Evolutionary conservation across 768 basidiomycete genomes (phyloP).

Genomic region (Auricularia cornea): DNA sequence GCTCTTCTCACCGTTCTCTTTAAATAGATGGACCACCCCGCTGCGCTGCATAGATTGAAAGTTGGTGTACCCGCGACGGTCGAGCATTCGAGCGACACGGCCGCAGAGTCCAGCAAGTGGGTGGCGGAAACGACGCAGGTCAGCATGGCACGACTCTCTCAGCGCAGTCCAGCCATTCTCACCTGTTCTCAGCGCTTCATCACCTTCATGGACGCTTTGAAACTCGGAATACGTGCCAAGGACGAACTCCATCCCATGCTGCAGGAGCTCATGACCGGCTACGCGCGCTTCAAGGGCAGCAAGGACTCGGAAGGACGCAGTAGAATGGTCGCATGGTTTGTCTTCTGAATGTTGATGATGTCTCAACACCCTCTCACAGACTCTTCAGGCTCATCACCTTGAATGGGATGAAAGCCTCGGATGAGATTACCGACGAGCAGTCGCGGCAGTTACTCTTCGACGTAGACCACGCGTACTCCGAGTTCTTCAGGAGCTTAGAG

Average conservation of each 20-base stretch:
- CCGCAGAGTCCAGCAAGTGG: conserved; percentile 91
- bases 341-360: conserved; percentile 19
- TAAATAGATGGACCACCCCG: conserved; percentile 83
- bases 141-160: not conserved
- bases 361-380: conserved; percentile 28
- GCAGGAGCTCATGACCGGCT: conserved; percentile 91
- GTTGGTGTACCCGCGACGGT: conserved; percentile 96
- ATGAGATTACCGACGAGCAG: conserved; percentile 93
- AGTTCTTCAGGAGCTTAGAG: conserved; percentile 76
- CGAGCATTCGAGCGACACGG: conserved; percentile 88
- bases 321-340: conserved; percentile 78
- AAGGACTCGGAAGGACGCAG: conserved; percentile 96
- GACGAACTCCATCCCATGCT: conserved; percentile 93
- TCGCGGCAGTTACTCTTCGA: conserved; percentile 95
- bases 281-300: conserved; percentile 88
- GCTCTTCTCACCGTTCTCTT: not conserved
- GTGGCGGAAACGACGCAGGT: conserved; percentile 82
- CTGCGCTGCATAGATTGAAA: conserved; percentile 80
- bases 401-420: conserved; percentile 94
- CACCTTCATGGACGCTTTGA: conserved; percentile 97
- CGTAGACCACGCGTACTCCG: conserved; percentile 91
- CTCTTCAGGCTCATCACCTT: conserved; percentile 68
- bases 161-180: not conserved
- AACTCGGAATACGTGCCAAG: conserved; percentile 87
- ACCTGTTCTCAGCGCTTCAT: conserved; percentile 69